A percentile compares a stretch with the other conserved stretches of the same genome.
These are phyloP conservation scores for Glonium stellatum DNA, from an alignment of 495 filamentous ascomycete genomes.

Conservation along the genomic window DNA sequence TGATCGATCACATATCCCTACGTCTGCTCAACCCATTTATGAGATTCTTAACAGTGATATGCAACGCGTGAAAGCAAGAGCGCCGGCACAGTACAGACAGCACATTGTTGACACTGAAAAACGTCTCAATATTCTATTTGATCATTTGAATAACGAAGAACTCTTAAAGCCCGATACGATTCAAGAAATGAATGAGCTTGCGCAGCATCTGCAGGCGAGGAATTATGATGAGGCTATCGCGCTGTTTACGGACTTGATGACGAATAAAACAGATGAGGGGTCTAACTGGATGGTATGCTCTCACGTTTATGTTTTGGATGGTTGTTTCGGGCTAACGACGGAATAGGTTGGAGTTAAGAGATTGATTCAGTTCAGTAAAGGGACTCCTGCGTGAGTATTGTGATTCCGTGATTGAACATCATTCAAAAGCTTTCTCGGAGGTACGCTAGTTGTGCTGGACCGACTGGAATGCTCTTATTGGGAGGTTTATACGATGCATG, in stretches of 20 bases:
- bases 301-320: not conserved
- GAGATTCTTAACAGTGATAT: constrained; percentile 79
- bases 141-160: constrained; percentile 93
- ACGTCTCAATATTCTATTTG: constrained; percentile 81
- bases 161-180: constrained; percentile 78
- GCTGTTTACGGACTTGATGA: constrained; percentile 76
- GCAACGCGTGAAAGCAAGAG: constrained; percentile 75
- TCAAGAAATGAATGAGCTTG: constrained; percentile 58
- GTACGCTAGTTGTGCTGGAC: not conserved
- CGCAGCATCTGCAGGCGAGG: constrained; percentile 58
- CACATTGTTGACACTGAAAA: constrained; percentile 93
- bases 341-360: constrained; percentile 79
- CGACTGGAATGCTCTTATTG: not conserved
- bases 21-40: constrained; percentile 64
- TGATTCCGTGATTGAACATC: not conserved
- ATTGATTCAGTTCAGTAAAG: constrained; percentile 45
- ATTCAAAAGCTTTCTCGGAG: not conserved
- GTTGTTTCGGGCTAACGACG: not conserved
- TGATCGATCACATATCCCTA: constrained; percentile 84
- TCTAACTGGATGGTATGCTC: constrained; percentile 92
- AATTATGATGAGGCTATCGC: constrained; percentile 69
- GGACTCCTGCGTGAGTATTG: not conserved
- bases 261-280: constrained; percentile 75
- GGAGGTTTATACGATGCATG: not conserved
- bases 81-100: constrained; percentile 70